Percentiles rank a stretch among this genome's conserved stretches.
phyloP scores from a whole-genome alignment of 202 grass and related monocot species.

The Schoenoplectus triqueter region DNA sequence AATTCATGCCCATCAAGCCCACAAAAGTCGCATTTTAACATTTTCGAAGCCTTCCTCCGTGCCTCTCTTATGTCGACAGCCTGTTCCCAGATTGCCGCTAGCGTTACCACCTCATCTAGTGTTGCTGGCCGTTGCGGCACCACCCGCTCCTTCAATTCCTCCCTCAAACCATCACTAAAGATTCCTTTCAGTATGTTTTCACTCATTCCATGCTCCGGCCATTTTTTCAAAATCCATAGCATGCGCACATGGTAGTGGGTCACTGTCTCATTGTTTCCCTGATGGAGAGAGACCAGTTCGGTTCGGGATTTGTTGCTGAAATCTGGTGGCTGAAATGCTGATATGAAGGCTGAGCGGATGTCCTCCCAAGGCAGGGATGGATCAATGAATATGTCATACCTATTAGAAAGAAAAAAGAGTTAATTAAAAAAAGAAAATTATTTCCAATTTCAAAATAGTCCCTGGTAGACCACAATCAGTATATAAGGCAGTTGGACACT shows the following conservation, averaged over 20 bases:
- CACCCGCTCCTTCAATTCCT: constrained; percentile 61
- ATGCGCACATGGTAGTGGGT: constrained; percentile 67
- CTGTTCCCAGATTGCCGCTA: constrained; percentile 66
- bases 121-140: constrained; percentile 44
- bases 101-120: constrained; percentile 54
- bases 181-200: constrained; percentile 47
- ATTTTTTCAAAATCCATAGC: constrained; percentile 61
- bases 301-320: constrained; percentile 49
- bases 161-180: constrained; percentile 64
- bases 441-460: neutral
- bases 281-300: constrained; percentile 52
- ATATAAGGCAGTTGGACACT: no score
- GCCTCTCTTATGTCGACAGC: constrained; percentile 57
- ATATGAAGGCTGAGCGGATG: constrained; percentile 66
- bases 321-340: constrained; percentile 53
- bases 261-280: constrained; percentile 50
- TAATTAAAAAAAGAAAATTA: neutral
- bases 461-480: no score
- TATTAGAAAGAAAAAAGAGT: neutral
- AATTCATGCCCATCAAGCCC: constrained; percentile 50
- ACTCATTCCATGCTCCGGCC: constrained; percentile 44
- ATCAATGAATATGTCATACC: constrained; percentile 30
- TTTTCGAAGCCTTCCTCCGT: constrained; percentile 42
- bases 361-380: constrained; percentile 48
- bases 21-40: constrained; percentile 57